Base-by-base conservation (phyloP, 1,139 yeast genomes). In the Hansenula anomala region DNA sequence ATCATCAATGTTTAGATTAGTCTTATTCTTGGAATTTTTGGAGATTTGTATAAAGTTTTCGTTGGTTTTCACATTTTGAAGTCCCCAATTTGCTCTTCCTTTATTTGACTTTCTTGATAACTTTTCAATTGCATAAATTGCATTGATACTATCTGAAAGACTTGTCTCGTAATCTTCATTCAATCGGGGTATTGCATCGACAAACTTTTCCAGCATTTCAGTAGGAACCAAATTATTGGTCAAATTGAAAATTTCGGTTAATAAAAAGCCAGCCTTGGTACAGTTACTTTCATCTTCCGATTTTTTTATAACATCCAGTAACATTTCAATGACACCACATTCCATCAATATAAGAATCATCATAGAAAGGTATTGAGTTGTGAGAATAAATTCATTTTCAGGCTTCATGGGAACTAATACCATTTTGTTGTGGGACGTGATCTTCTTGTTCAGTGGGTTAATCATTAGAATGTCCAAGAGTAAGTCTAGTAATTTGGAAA, bases 401-500 rank as follows among this genome's bases (percentile, higher is more conserved):
- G 51, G 51, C 25, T 55, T 57, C 13, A 62, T 48, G 0, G 64
- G 58, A 1, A 46, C 41, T 4, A 52, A 39, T 4, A 47, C 45
- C 34, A 47, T 47, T 22, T 48, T 49, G 40, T 42, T 39, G 37
- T 49, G 31, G 30, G 54, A n/a, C 16, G 41, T 28, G 36, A 49
- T 12, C 33, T 40, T 52, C 37, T 56, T 43, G 48, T 48, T 36
- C 15, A 86, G 61, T 1, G 79, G 69, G 48, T 71, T 67, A 8
- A 89, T 76, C 40, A 81, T 61, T 29, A 89, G 66, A 3, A 86
- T 63, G 53, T 86, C 90, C 30, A 82, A 71, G 30, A 90, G 66
- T 6, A 89, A 67, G 54, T 89, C 95, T 50, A 89, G 64, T 6
- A 89, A 59, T 28, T 76, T 73, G 27, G 76, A 84, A 20, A 90